phyloP scores from a whole-genome alignment of 176 grass and related monocot species.

The Ensete glaucum region DNA sequence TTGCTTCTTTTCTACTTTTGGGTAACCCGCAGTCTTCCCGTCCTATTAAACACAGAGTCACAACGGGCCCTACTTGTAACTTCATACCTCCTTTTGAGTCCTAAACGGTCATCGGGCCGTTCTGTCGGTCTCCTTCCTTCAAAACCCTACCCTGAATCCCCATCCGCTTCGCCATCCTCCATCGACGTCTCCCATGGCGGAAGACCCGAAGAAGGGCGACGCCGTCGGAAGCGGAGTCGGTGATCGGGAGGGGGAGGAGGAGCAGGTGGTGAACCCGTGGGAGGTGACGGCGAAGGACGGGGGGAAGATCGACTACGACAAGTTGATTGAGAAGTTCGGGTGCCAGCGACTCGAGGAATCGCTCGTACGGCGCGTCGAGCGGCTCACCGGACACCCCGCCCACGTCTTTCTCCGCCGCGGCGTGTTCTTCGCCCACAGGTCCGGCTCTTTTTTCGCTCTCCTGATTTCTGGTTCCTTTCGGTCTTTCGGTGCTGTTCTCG shows the following conservation, averaged over 20 bases:
- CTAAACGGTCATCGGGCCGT: background rate
- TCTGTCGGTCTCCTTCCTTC: background rate
- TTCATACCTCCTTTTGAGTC: background rate
- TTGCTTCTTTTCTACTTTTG: background rate
- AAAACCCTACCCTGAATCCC: background rate
- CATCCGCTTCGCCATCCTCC: background rate
- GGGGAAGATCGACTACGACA: conserved; percentile 92
- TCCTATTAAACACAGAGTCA: background rate
- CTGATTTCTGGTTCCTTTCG: background rate
- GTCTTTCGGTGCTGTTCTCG: background rate
- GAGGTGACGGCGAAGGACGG: conserved; percentile 80
- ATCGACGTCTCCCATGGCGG: conserved; percentile 1
- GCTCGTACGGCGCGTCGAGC: conserved; percentile 45
- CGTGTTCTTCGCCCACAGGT: conserved; percentile 94
- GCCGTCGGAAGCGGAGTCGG: background rate
- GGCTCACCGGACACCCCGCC: conserved; percentile 39
- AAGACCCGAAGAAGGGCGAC: background rate
- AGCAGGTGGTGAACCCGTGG: conserved; percentile 89
- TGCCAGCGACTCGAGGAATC: conserved; percentile 59
- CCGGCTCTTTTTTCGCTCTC: too few species aligned
- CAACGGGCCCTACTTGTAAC: too few species aligned
- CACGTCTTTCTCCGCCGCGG: conserved; percentile 80
- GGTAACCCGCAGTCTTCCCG: background rate
- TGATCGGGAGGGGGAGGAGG: conserved; percentile 11
- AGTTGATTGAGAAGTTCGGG: conserved; percentile 89